A percentile compares a stretch with the other conserved stretches of the same genome.
Conservation (phyloP, 106 monocot species). For the Apostasia ramifera region DNA sequence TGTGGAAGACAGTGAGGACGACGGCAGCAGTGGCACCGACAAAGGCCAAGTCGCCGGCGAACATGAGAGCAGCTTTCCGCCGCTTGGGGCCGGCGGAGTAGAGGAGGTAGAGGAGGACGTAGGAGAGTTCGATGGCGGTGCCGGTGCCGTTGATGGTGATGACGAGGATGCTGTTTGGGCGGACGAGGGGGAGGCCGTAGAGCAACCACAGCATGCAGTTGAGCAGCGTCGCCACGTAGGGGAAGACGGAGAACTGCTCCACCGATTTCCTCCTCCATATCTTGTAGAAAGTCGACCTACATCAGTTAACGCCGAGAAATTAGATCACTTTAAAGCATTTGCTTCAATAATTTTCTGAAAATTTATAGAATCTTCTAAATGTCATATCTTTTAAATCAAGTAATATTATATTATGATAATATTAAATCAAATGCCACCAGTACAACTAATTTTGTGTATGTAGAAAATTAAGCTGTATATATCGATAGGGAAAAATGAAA, state of each 20-base stretch:
- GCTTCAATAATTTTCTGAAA: neutral
- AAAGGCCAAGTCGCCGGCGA: neutral
- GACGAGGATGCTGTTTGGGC: conserved; percentile 6
- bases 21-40: neutral
- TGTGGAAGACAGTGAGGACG: conserved; percentile 1
- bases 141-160: conserved; percentile 10
- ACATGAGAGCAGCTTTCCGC: neutral
- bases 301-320: neutral
- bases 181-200: conserved; percentile 15
- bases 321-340: too few relatives aligned
- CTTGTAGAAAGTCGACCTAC: conserved; percentile 4
- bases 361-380: neutral
- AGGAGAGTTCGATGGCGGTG: conserved; percentile 6
- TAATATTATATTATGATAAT: neutral
- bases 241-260: conserved; percentile 10
- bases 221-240: conserved; percentile 9
- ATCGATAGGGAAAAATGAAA: neutral
- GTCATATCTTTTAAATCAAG: neutral
- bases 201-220: conserved; percentile 14
- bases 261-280: conserved; percentile 10
- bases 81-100: neutral
- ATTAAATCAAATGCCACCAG: neutral
- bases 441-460: neutral
- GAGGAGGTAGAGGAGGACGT: conserved; percentile 2
- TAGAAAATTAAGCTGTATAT: neutral